phyloP scores from a whole-genome alignment of 1,139 yeast genomes.

The Yamadazyma pseudoaaseri region DNA sequence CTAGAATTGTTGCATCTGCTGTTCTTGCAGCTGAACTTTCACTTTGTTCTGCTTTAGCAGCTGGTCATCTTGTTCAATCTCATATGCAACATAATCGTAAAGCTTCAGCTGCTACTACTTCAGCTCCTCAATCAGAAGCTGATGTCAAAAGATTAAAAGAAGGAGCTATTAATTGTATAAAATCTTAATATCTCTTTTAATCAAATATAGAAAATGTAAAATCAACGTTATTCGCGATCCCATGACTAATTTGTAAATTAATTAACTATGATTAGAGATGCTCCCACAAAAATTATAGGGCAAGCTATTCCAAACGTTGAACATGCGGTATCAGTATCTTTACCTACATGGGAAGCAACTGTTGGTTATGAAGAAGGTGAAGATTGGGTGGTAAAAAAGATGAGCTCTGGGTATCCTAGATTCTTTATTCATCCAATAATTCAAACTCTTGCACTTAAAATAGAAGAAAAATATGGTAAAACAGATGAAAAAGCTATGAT shows the following conservation, averaged over 20 bases:
- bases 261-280: conserved; percentile 9
- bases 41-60: conserved; percentile 91
- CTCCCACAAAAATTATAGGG: conserved; percentile 58
- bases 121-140: conserved; percentile 16
- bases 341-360: conserved; percentile 93
- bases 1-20: conserved; percentile 91
- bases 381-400: conserved; percentile 74
- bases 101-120: conserved; percentile 44
- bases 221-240: conserved; percentile 1
- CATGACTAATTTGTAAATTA: background rate
- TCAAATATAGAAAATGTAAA: conserved; percentile 2
- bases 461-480: conserved; percentile 66
- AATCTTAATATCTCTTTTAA: conserved; percentile 26
- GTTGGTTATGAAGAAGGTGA: conserved; percentile 92
- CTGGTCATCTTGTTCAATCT: conserved; percentile 96
- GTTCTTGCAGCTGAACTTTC: conserved; percentile 97
- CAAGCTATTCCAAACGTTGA: conserved; percentile 85
- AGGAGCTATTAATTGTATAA: conserved; percentile 72
- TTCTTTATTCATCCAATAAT: conserved; percentile 78
- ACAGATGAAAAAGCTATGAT: conserved; percentile 71
- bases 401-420: conserved; percentile 88
- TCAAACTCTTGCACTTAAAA: conserved; percentile 53
- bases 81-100: conserved; percentile 96
- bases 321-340: conserved; percentile 90
- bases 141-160: conserved; percentile 61